Conservation (phyloP, 805 yeast genomes). For the Danielozyma ontarioensis region DNA sequence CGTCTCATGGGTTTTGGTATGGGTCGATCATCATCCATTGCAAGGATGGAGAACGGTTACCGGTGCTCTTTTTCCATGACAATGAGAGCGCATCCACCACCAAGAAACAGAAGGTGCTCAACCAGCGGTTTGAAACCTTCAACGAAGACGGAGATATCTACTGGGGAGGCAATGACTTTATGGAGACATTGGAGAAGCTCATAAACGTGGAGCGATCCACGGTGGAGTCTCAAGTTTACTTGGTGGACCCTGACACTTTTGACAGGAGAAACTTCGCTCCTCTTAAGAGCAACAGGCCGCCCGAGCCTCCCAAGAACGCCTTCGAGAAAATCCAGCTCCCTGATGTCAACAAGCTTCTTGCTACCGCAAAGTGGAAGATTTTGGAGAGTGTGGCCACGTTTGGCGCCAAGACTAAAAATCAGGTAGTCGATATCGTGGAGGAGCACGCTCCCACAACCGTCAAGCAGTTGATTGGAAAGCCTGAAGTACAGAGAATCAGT, state of each 20-base stretch:
- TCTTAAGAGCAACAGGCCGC: slow-evolving; percentile 9
- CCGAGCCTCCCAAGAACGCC: slow-evolving; percentile 1
- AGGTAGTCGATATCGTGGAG: slow-evolving; percentile 59
- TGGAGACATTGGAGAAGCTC: slow-evolving; percentile 47
- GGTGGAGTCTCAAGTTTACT: slow-evolving; percentile 64
- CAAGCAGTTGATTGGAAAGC: slow-evolving; percentile 58
- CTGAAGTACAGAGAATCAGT: slow-evolving; percentile 76
- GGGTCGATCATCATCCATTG: slow-evolving; percentile 81
- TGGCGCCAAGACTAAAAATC: slow-evolving; percentile 45
- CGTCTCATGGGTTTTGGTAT: slow-evolving; percentile 85
- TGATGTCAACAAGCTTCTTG: slow-evolving; percentile 45
- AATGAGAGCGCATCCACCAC: slow-evolving; percentile 75
- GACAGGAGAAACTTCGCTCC: slow-evolving; percentile 58
- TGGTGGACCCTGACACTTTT: slow-evolving; percentile 72
- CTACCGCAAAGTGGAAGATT: slow-evolving; percentile 79
- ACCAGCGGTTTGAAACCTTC: slow-evolving; percentile 72
- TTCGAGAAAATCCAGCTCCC: slow-evolving; percentile 8
- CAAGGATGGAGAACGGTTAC: slow-evolving; percentile 61
- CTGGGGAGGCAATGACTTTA: slow-evolving; percentile 91
- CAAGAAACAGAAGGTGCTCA: slow-evolving; percentile 52
- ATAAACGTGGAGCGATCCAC: slow-evolving; percentile 65
- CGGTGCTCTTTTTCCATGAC: slow-evolving; percentile 90
- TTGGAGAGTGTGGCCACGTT: slow-evolving; percentile 80
- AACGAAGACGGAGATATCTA: slow-evolving; percentile 48
- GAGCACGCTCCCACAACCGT: slow-evolving; percentile 58